Conservation (phyloP, 2,329 filamentous ascomycete genomes). For the Trichoderma oligosporum region DNA sequence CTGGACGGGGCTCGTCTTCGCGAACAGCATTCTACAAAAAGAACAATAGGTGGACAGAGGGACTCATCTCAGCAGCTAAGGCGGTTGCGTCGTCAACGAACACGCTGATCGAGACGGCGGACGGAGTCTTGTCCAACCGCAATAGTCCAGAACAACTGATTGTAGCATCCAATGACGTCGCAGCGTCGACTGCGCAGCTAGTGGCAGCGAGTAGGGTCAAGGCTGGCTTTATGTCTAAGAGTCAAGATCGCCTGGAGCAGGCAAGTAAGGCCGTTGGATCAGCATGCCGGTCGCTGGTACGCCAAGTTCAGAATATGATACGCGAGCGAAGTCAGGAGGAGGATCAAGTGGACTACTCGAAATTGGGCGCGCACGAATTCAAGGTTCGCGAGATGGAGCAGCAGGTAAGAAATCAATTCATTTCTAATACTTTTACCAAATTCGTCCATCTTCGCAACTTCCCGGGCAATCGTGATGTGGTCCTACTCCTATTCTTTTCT, state of each 20-base stretch:
- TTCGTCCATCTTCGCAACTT: too few relatives aligned
- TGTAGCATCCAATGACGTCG: constrained; percentile 94
- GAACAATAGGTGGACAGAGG: constrained; percentile 99
- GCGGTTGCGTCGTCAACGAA: constrained; percentile 92
- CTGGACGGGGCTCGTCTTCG: constrained; percentile 82
- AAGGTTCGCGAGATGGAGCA: constrained; percentile 99
- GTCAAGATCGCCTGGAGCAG: constrained; percentile 83
- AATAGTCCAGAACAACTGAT: constrained; percentile 97
- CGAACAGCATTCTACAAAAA: constrained; percentile 98
- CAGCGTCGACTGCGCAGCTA: constrained; percentile 91
- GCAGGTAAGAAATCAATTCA: constrained; percentile 63
- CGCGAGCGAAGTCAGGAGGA: constrained; percentile 78
- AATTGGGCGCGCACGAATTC: constrained; percentile 90
- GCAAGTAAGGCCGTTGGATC: constrained; percentile 90
- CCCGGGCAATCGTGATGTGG: too few relatives aligned
- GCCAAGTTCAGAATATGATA: constrained; percentile 94
- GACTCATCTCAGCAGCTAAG: constrained; percentile 94
- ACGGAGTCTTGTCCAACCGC: constrained; percentile 86
- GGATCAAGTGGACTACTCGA: constrained; percentile 80
- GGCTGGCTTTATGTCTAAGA: constrained; percentile 97
- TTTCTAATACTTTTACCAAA: too few relatives aligned
- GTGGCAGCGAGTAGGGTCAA: constrained; percentile 95
- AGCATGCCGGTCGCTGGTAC: constrained; percentile 81
- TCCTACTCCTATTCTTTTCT: too few relatives aligned
- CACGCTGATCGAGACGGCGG: constrained; percentile 94